Conservation (phyloP, 2,329 filamentous ascomycete species). For the Nannizziopsis barbatae region DNA sequence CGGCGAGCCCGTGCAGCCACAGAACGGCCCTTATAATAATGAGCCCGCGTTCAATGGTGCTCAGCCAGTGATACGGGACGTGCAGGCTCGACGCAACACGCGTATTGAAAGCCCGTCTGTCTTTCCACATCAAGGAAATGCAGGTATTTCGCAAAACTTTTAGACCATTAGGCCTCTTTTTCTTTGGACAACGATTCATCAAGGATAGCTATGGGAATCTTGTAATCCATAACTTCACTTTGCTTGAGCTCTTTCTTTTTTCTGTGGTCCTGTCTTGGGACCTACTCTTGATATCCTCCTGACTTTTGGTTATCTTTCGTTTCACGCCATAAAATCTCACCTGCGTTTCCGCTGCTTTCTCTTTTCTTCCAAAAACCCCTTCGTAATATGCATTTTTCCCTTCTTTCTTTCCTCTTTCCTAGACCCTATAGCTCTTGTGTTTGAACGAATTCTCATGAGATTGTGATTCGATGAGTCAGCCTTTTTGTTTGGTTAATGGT, state of each 20-base stretch:
- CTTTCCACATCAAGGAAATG: conserved; percentile 60
- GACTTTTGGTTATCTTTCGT: neutral
- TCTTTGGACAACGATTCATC: neutral
- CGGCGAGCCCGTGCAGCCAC: conserved; percentile 29
- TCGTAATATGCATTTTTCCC: conserved; percentile 8
- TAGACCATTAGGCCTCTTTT: conserved; percentile 34
- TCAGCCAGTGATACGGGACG: conserved; percentile 83
- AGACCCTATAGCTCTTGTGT: no score
- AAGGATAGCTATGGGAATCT: no score
- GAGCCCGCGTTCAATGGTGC: conserved; percentile 28
- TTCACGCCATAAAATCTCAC: neutral
- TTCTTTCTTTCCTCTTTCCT: conserved; percentile 10
- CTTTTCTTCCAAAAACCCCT: neutral
- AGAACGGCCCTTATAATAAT: conserved; percentile 46
- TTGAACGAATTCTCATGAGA: no score
- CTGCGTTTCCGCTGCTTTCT: neutral
- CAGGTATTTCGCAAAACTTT: conserved; percentile 95
- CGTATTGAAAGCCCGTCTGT: conserved; percentile 84
- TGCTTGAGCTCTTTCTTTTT: no score
- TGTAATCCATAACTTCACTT: no score
- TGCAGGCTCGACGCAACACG: conserved; percentile 82
- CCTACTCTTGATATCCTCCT: no score
- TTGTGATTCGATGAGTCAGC: neutral
- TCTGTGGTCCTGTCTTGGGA: no score
- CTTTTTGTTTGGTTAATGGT: conserved; percentile 2